Conservation (phyloP, 2,329 filamentous ascomycete species). For the Ceratocystis huliohia region DNA sequence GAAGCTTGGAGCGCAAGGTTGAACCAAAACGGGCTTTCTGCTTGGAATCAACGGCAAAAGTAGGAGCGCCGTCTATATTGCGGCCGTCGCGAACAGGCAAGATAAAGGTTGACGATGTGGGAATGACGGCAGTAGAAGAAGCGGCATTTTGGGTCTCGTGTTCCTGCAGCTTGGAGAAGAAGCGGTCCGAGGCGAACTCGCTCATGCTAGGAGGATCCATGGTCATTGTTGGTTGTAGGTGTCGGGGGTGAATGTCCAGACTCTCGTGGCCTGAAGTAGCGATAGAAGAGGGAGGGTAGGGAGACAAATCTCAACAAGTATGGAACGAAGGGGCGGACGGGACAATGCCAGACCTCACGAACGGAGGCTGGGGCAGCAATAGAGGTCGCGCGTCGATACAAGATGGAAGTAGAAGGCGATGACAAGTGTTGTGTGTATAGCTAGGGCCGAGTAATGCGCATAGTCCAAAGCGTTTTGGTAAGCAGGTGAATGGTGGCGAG, state of each 20-base stretch:
- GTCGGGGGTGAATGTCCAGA: conserved; percentile 9
- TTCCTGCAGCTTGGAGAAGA: conserved; percentile 49
- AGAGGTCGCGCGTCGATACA: not conserved
- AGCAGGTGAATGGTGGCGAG: not conserved
- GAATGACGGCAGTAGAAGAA: conserved; percentile 25
- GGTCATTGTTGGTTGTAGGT: conserved; percentile 19
- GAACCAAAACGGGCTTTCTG: conserved; percentile 33
- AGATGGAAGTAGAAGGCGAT: not conserved
- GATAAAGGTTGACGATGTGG: conserved; percentile 33
- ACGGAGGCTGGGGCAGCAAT: conserved; percentile 6
- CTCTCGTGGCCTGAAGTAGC: conserved; percentile 16
- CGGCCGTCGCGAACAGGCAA: conserved; percentile 37
- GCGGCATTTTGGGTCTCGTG: conserved; percentile 31
- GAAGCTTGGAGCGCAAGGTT: conserved; percentile 31
- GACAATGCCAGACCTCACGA: conserved; percentile 19
- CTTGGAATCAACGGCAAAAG: conserved; percentile 27
- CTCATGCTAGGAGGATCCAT: conserved; percentile 53
- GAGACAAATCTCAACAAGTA: conserved; percentile 11
- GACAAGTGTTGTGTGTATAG: not conserved
- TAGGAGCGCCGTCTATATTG: conserved; percentile 23
- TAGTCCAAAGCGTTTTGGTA: not conserved
- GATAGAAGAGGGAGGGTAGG: conserved; percentile 24
- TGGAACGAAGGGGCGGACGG: conserved; percentile 24
- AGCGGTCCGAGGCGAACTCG: conserved; percentile 53
- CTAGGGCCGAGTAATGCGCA: not conserved